Base-by-base conservation (phyloP, 2,329 filamentous ascomycete genomes). In the Fusarium haematococcum region DNA sequence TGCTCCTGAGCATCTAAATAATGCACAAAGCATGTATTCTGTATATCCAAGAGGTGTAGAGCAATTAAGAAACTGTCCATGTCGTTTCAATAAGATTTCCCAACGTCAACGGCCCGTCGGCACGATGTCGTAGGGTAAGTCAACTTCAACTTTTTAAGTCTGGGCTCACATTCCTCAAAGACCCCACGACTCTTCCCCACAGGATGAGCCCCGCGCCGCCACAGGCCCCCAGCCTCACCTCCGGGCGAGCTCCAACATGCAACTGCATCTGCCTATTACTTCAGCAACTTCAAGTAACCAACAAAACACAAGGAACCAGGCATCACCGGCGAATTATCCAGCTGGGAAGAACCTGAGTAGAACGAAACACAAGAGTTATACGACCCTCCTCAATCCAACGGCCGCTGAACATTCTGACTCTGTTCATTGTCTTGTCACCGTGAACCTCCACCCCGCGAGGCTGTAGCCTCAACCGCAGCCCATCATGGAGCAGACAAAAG, bases 401-500 rank as follows among this genome's bases (percentile, higher is more conserved):
- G 52, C 41, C 48, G 32, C 43, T 16, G 43, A 9, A 14, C 8
- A 64, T 54, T 33, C 56, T 37, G 67, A 71, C 70, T 37, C 57
- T 69, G 25, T 32, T 56, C 67, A 59, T 37, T 64, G 52, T 57
- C 60, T 45, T 63, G 48, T 54, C 60, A 41, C 32, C 33, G 60
- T 54, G 62, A 61, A 64, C 48, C 27, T 48, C 18, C 35, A 74
- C 27, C 61, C 54, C 25, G 67, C 58, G 71, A 78, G 77, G 76
- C 74, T 72, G 71, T 67, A 70, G 76, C 75, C 76, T 79, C 71
- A 41, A 73, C 37, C 41, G 56, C 67, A 63, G 60, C 56, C 45
- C 77, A 84, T 50, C 61, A 95, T 95, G 94, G 93, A 94, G 85
- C 93, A 95, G 83, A 90, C 85, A 63, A 92, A 91, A 81, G 90